Evolutionary conservation across 2,329 filamentous ascomycete species (phyloP).

Genomic region (Penicillium corylophilum): DNA sequence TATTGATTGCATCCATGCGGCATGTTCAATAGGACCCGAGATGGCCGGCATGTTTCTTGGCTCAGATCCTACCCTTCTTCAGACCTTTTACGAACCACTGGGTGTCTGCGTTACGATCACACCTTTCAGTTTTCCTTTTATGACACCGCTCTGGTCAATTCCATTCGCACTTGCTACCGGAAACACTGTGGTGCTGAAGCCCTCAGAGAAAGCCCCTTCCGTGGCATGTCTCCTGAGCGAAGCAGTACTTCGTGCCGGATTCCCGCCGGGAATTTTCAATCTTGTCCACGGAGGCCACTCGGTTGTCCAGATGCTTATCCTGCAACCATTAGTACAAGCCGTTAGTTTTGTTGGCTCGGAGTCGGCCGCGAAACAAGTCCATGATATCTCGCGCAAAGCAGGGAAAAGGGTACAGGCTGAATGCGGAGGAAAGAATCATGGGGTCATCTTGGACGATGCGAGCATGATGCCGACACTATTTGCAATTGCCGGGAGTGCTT

Average conservation of each 20-base stretch:
- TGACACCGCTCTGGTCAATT: conserved; percentile 65
- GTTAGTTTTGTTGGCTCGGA: conserved; percentile 66
- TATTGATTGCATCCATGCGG: conserved; percentile 27
- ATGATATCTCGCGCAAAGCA: conserved; percentile 58
- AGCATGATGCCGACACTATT: conserved; percentile 67
- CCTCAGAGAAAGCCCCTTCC: conserved; percentile 62
- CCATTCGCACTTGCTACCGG: conserved; percentile 62
- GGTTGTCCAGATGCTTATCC: conserved; percentile 65
- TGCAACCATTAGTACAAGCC: conserved; percentile 65
- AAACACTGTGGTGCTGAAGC: conserved; percentile 62
- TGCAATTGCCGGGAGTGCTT: conserved; percentile 64
- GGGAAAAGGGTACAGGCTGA: conserved; percentile 68
- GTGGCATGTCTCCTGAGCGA: conserved; percentile 63
- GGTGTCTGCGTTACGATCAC: conserved; percentile 59
- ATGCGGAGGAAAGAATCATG: conserved; percentile 67
- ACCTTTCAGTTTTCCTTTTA: conserved; percentile 58
- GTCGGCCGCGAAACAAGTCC: conserved; percentile 66
- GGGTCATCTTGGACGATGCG: conserved; percentile 62
- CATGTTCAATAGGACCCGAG: conserved; percentile 25
- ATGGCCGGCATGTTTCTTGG: conserved; percentile 27
- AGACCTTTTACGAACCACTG: conserved; percentile 24
- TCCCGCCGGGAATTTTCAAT: conserved; percentile 64
- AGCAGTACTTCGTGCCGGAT: conserved; percentile 59
- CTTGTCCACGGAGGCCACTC: conserved; percentile 62
- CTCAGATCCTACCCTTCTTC: conserved; percentile 19